Evolutionary conservation across 2,329 filamentous ascomycete species (phyloP), one percentile per base, ranked within the genome.

Genomic region (Whalleya microplaca): DNA sequence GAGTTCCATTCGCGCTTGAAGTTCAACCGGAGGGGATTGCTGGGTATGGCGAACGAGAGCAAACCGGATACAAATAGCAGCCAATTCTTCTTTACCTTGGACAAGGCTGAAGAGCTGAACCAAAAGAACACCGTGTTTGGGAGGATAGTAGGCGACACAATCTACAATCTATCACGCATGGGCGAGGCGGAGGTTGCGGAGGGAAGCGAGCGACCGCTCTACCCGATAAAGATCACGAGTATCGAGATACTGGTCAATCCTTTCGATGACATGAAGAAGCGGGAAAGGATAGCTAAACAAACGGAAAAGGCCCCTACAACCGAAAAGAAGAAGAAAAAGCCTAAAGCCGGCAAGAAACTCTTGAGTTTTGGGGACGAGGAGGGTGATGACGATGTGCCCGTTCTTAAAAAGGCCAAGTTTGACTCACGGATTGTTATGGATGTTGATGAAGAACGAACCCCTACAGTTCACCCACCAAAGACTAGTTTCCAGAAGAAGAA

Each of bases 11-110:
- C 89, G 66, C 84, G 95, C 29, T 80, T 99, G 64, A 96, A 96
- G 73, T 98, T 95, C 80, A 98, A 96, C 67, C 83, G 95, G 46
- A 83, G 95, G 58, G 95, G 95, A 0, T 76, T 98, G 66, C 76
- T 99, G 66, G 95, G 91, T n/a, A 97, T 98, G 92, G 95, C 95
- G 23, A 98, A 98, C 73, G 89, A 90, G 59, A 88, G 92, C 45
- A 78, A 77, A 49, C 83, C 84, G 27, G 82, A 93, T 68, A 90
- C 90, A 52, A 98, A 98, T 76, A 91, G 92, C 32, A 96, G 92
- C 73, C 95, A 99, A 74, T 98, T 98, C 80, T 99, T 99, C 78
- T 88, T 99, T 59, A 98, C 95, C 0, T 76, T 99, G 51, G 92
- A 86, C 61, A 92, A 89, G 70, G 81, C 93, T 21, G 87, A 92